Evolutionary conservation across 192 early-diverging fungal species (phyloP).

Genomic region (Entophlyctis luteolus): DNA sequence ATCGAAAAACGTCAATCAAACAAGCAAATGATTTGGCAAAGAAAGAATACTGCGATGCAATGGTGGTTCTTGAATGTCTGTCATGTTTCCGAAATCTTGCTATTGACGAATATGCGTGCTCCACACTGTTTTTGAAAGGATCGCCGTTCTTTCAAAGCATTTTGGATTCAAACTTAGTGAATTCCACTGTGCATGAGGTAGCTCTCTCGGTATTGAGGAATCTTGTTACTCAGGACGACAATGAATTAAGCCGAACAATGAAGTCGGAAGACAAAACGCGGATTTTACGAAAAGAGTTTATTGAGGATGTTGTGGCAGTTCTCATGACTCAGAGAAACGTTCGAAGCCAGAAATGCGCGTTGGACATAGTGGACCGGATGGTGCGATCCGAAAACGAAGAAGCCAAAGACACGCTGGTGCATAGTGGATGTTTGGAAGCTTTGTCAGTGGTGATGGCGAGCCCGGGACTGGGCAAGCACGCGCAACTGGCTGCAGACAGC

Average conservation of each 20-base stretch:
- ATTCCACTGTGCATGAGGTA: background rate
- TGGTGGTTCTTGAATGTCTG: background rate
- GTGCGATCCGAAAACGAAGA: background rate
- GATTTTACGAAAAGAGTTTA: background rate
- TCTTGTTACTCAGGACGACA: background rate
- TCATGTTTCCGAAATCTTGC: conserved; percentile 17
- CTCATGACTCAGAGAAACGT: background rate
- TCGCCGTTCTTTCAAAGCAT: background rate
- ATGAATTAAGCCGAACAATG: background rate
- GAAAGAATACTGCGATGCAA: background rate
- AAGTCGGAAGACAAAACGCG: background rate
- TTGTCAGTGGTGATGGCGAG: conserved; percentile 5
- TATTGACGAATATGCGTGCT: conserved; percentile 9
- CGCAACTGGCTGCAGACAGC: background rate
- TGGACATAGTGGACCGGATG: conserved; percentile 12
- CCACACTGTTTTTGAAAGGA: background rate
- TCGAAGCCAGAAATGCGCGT: conserved; percentile 7
- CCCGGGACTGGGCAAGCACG: background rate
- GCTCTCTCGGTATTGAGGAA: conserved; percentile 14
- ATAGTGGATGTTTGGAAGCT: conserved; percentile 18
- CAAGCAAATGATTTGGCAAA: background rate
- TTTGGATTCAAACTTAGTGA: background rate
- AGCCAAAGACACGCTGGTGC: background rate
- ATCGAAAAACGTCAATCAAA: background rate
- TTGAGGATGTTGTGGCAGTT: conserved; percentile 16